A percentile compares a stretch with the other conserved stretches of the same genome.
phyloP scores from a whole-genome alignment of 2,329 filamentous ascomycete genomes.

The Apiospora kogelbergensis region DNA sequence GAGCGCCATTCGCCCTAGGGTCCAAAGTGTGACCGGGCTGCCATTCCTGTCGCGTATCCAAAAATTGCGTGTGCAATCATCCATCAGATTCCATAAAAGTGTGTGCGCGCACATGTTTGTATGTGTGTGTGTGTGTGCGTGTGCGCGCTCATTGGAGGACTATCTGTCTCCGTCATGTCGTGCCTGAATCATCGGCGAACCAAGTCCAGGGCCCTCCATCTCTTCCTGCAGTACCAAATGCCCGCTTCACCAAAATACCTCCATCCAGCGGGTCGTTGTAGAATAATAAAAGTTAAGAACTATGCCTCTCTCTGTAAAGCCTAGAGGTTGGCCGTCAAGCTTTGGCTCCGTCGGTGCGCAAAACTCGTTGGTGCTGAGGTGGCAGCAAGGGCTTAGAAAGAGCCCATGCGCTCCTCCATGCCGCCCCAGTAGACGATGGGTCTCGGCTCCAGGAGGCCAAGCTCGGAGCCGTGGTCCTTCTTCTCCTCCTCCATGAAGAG shows the following conservation, averaged over 20 bases:
- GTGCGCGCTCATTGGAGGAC: not conserved
- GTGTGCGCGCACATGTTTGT: not conserved
- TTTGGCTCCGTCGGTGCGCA: not conserved
- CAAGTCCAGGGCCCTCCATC: conserved; percentile 9
- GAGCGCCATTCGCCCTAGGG: not conserved
- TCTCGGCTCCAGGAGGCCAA: conserved; percentile 60
- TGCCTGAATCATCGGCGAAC: conserved; percentile 9
- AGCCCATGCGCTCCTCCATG: conserved; percentile 59
- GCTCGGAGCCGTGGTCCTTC: conserved; percentile 49
- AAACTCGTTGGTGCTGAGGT: not conserved
- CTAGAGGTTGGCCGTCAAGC: not conserved
- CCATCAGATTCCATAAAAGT: not conserved
- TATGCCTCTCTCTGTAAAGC: conserved; percentile 3
- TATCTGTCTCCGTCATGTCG: not conserved
- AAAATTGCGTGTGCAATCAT: conserved; percentile 1
- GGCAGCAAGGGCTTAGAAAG: conserved; percentile 26
- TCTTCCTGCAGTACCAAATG: not conserved
- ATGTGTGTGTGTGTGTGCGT: not conserved
- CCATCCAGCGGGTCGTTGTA: conserved; percentile 3
- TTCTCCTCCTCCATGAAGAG: conserved; percentile 59
- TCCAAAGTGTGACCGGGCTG: not conserved
- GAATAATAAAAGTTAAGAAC: conserved; percentile 8
- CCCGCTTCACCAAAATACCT: not conserved
- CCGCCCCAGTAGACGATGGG: conserved; percentile 65
- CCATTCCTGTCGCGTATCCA: not conserved